Evolutionary conservation across 1,284 basidiomycete species (phyloP).

Genomic region (Vanrija pseudolonga): DNA sequence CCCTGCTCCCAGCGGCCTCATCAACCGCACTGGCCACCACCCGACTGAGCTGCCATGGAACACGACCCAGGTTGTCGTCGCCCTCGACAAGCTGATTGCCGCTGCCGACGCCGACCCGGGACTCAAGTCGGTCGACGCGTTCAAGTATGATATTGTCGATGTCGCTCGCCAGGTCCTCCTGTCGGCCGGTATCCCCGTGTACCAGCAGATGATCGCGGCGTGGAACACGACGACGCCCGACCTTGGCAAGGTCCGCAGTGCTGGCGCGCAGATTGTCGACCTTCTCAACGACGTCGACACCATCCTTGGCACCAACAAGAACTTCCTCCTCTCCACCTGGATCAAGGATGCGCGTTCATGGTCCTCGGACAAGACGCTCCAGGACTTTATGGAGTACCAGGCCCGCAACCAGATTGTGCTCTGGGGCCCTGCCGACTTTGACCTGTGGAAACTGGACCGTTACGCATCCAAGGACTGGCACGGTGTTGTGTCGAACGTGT

Average conservation of each 20-base stretch:
- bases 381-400: conserved; percentile 43
- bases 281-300: conserved; percentile 49
- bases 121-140: conserved; percentile 45
- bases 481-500: conserved; percentile 51
- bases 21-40: conserved; percentile 45
- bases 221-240: conserved; percentile 1
- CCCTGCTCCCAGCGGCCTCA: conserved; percentile 44
- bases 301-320: conserved; percentile 44
- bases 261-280: conserved; percentile 22
- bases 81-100: conserved; percentile 45
- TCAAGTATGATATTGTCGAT: conserved; percentile 52
- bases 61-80: conserved; percentile 48
- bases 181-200: conserved; percentile 50
- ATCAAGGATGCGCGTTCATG: conserved; percentile 46
- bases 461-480: conserved; percentile 55
- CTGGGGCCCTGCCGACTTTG: conserved; percentile 54
- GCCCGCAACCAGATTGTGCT: conserved; percentile 54
- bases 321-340: conserved; percentile 51
- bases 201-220: conserved; percentile 20
- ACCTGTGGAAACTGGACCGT: conserved; percentile 21
- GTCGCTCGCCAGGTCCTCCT: conserved; percentile 51
- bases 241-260: neutral
- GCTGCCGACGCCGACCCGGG: conserved; percentile 26
- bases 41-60: conserved; percentile 51
- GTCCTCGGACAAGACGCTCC: conserved; percentile 28